Conservation (phyloP, 352 stramenopile species). For the Globisporangium camurandrum region DNA sequence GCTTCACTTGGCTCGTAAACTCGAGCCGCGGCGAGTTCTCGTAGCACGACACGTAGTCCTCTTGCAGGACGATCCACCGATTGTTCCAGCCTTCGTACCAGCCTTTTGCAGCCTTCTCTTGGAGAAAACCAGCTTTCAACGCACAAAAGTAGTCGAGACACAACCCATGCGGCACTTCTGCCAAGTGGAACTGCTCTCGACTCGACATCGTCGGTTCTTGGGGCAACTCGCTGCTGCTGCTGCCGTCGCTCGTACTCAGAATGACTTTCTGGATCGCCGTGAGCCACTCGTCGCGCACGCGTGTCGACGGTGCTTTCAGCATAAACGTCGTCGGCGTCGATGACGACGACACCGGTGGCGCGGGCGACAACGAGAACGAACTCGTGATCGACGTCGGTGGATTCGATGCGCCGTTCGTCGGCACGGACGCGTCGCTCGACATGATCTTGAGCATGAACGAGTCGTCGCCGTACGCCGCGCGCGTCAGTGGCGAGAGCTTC, state of each 20-base stretch:
- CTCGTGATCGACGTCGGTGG: no score
- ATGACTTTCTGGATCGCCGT: conserved; percentile 39
- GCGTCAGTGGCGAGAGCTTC: conserved; percentile 36
- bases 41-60: conserved; percentile 66
- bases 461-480: conserved; percentile 69
- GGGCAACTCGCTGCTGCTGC: no score
- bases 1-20: conserved; percentile 62
- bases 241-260: conserved; percentile 13
- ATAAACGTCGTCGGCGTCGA: conserved; percentile 29
- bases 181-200: conserved; percentile 21
- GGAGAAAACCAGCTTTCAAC: conserved; percentile 58
- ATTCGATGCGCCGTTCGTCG: no score
- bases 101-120: conserved; percentile 64
- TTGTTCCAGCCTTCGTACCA: conserved; percentile 83
- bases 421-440: conserved; percentile 22
- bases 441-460: conserved; percentile 76
- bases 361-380: conserved; percentile 17
- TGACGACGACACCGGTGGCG: conserved; percentile 13
- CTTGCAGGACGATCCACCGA: conserved; percentile 76
- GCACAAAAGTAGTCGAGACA: conserved; percentile 79
- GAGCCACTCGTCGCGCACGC: conserved; percentile 64
- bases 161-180: conserved; percentile 47
- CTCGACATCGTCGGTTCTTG: neutral
- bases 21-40: conserved; percentile 73
- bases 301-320: conserved; percentile 58